These are phyloP conservation scores for Geotrichum reessii DNA, from an alignment of 1,139 yeast species.

Conservation along the genomic window DNA sequence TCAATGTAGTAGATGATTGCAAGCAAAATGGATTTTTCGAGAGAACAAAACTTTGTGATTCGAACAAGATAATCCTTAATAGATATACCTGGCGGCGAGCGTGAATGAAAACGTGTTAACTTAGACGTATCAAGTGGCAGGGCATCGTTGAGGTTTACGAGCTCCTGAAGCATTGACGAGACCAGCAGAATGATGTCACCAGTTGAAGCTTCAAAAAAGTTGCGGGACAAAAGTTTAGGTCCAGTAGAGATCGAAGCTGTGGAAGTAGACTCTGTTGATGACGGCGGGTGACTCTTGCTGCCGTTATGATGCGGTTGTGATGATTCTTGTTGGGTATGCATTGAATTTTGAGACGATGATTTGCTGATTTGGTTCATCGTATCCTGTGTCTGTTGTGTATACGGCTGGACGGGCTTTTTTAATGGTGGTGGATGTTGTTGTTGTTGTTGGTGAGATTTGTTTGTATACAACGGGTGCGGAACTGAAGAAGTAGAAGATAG, in stretches of 20 bases:
- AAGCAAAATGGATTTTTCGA: conserved; percentile 75
- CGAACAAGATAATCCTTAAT: conserved; percentile 71
- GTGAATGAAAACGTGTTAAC: conserved; percentile 84
- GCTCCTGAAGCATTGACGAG: conserved; percentile 70
- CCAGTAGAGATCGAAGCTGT: background rate
- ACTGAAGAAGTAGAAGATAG: background rate
- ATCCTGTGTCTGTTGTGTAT: background rate
- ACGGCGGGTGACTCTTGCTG: background rate
- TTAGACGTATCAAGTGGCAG: conserved; percentile 40
- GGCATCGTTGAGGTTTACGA: conserved; percentile 64
- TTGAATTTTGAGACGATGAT: background rate
- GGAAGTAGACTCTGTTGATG: background rate
- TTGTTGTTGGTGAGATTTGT: background rate
- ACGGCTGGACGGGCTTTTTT: background rate
- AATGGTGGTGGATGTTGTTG: background rate
- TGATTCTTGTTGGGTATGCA: background rate
- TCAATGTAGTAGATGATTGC: conserved; percentile 86
- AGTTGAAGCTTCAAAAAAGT: conserved; percentile 62
- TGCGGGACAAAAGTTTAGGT: conserved; percentile 43
- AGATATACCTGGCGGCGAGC: conserved; percentile 87
- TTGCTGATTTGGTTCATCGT: background rate
- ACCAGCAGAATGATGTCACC: conserved; percentile 66
- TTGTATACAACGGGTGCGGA: background rate
- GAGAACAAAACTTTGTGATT: conserved; percentile 73
- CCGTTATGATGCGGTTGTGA: background rate